These are phyloP conservation scores for Penicillium subrubescens DNA, from an alignment of 495 filamentous ascomycete genomes.

Conservation along the genomic window DNA sequence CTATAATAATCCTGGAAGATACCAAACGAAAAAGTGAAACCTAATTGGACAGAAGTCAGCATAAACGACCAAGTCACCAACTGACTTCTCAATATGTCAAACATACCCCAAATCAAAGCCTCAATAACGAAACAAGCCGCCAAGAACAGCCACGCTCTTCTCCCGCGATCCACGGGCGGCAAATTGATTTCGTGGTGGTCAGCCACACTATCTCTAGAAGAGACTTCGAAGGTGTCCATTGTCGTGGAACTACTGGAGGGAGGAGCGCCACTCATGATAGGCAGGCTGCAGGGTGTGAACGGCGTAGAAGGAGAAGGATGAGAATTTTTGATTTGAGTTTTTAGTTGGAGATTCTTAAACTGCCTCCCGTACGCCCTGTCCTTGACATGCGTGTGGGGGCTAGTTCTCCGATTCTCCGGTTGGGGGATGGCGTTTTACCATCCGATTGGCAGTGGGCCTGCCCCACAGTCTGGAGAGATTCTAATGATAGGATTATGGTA, in stretches of 20 bases:
- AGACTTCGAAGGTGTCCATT: slow-evolving; percentile 20
- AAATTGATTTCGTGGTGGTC: slow-evolving; percentile 27
- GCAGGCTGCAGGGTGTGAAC: neutral
- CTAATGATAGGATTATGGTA: neutral
- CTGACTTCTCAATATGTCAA: neutral
- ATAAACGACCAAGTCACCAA: neutral
- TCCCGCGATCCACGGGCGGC: slow-evolving; percentile 61
- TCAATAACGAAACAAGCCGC: slow-evolving; percentile 64
- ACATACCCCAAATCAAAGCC: slow-evolving; percentile 65
- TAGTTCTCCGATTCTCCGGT: neutral
- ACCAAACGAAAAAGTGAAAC: slow-evolving; percentile 66
- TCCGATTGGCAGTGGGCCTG: neutral
- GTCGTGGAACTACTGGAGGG: neutral
- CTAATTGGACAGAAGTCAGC: slow-evolving; percentile 31
- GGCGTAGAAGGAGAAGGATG: neutral
- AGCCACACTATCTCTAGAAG: slow-evolving; percentile 6
- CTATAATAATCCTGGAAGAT: slow-evolving; percentile 62
- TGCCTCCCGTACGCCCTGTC: neutral
- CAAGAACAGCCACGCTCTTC: slow-evolving; percentile 66
- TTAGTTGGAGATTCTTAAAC: neutral
- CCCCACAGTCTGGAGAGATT: neutral
- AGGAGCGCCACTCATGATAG: neutral
- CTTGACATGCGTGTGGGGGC: slow-evolving; percentile 2
- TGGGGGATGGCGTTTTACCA: neutral
- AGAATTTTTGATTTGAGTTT: neutral